Evolutionary conservation across 2,329 filamentous ascomycete species (phyloP), one percentile per base, ranked within the genome.

Genomic region (Emergomyces orientalis): DNA sequence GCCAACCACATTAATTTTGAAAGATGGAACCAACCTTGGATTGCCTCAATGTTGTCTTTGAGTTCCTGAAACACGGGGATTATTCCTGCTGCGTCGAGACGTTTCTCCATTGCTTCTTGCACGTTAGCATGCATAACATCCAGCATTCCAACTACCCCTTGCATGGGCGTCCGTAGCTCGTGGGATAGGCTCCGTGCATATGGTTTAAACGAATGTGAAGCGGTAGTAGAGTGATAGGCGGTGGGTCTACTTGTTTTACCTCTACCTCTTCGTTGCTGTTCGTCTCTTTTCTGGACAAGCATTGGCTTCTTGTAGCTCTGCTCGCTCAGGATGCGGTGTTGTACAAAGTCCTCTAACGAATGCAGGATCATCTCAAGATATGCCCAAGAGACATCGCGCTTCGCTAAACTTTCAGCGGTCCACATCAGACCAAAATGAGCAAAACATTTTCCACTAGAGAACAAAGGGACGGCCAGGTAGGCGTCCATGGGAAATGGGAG

Each of bases 91-190:
- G 80, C 70, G 64, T 83, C 80, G 11, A 75, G 73, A 64, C 83
- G 80, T 45, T 77, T 79, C 65, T 84, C 81, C 8, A 86, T 81
- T 22, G 85, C 84, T 70, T 89, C 87, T 63, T 87, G 80, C 2
- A 89, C 85, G 2, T 86, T 88, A 2, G 86, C 85, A 74, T 89
- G 86, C 86, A 90, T 89, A 64, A 90, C 85, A 74, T 90, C 87
- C 52, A 90, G 76, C 87, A 89, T 89, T 7, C 87, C 87, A 17
- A 90, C 86, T 7, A 90, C 86, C 51, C 87, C 87, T 72, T 90
- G 87, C 86, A 90, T 89, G 1, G 87, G 87, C 3, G 87, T 90
- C 65, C 87, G 79, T 56, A 90, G 73, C 70, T 90, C 87, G 67
- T 90, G 87, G 0, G 87, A 90, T 39, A 90, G 74, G 69, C 85